Evolutionary conservation across 768 basidiomycete species (phyloP).

Genomic region (Mycena kentingensis): DNA sequence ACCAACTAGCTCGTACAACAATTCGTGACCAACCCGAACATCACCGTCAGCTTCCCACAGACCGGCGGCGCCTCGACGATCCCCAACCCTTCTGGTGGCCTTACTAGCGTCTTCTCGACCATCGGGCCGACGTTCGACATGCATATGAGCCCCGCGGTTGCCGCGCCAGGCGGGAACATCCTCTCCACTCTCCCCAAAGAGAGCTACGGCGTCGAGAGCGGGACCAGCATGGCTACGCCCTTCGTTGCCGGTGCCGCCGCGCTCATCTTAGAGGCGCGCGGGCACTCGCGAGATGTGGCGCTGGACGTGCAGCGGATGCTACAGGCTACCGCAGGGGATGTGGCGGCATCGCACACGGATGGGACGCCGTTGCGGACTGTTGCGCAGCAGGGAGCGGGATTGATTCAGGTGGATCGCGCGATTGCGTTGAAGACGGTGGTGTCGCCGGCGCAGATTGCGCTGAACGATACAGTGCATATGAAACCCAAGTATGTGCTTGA

Average conservation of each 20-base stretch:
- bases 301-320: slow-evolving; percentile 1
- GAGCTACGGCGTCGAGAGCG: slow-evolving; percentile 39
- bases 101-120: slow-evolving; percentile 49
- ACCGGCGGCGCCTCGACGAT: slow-evolving; percentile 34
- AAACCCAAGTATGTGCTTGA: slow-evolving; percentile 17
- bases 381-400: slow-evolving; percentile 39
- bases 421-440: slow-evolving; percentile 40
- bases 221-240: slow-evolving; percentile 44
- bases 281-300: slow-evolving; percentile 29
- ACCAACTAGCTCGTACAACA: slow-evolving; percentile 32
- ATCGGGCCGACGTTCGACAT: slow-evolving; percentile 48
- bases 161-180: slow-evolving; percentile 43
- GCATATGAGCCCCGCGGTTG: slow-evolving; percentile 31
- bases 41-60: slow-evolving; percentile 39
- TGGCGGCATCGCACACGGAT: slow-evolving; percentile 13
- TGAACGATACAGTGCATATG: slow-evolving; percentile 52
- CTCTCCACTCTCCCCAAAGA: slow-evolving; percentile 46
- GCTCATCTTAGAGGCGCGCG: slow-evolving; percentile 40
- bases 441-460: slow-evolving; percentile 41
- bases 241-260: slow-evolving; percentile 46
- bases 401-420: slow-evolving; percentile 46
- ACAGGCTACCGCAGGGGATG: slow-evolving; percentile 8
- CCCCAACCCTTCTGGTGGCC: slow-evolving; percentile 52
- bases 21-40: slow-evolving; percentile 29
- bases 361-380: slow-evolving; percentile 36